Conservation (phyloP, 192 early-diverging fungal genomes). For the Coemansia nantahalensis region DNA sequence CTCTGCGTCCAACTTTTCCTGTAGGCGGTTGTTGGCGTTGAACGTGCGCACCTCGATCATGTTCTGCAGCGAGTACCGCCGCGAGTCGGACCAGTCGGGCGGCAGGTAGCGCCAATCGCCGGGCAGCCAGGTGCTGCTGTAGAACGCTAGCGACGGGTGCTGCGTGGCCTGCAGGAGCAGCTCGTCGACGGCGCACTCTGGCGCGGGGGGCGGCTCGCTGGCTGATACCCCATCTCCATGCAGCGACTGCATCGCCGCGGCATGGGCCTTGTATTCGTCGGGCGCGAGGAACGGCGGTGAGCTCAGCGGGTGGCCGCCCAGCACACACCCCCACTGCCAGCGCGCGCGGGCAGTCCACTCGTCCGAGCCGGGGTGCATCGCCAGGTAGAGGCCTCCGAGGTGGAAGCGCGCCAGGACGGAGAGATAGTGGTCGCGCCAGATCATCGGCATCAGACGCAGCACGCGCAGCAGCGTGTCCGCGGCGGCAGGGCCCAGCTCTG, state of each 20-base stretch:
- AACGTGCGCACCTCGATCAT: constrained; percentile 61
- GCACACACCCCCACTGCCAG: constrained; percentile 54
- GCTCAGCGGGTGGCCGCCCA: constrained; percentile 31
- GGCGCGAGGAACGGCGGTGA: constrained; percentile 30
- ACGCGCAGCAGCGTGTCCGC: constrained; percentile 32
- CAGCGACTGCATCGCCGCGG: no score
- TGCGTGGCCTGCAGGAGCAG: constrained; percentile 12
- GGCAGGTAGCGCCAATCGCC: constrained; percentile 43
- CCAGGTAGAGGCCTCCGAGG: constrained; percentile 55
- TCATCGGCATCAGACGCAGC: constrained; percentile 56
- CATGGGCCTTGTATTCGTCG: constrained; percentile 20
- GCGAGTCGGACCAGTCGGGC: constrained; percentile 53
- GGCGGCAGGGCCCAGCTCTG: constrained; percentile 10
- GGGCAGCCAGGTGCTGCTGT: constrained; percentile 26
- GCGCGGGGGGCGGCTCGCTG: constrained; percentile 11
- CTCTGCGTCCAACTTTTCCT: constrained; percentile 10
- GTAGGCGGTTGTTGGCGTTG: constrained; percentile 50
- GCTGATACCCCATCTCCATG: no score
- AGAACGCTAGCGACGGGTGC: constrained; percentile 35
- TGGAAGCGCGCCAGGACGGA: constrained; percentile 59
- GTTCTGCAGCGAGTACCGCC: constrained; percentile 66
- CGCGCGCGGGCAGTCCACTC: constrained; percentile 41
- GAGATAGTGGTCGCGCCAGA: constrained; percentile 65
- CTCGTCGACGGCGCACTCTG: constrained; percentile 21
- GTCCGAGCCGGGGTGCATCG: constrained; percentile 33